Conservation (phyloP, 2,329 filamentous ascomycete genomes). For the Phyllosticta capitalensis region DNA sequence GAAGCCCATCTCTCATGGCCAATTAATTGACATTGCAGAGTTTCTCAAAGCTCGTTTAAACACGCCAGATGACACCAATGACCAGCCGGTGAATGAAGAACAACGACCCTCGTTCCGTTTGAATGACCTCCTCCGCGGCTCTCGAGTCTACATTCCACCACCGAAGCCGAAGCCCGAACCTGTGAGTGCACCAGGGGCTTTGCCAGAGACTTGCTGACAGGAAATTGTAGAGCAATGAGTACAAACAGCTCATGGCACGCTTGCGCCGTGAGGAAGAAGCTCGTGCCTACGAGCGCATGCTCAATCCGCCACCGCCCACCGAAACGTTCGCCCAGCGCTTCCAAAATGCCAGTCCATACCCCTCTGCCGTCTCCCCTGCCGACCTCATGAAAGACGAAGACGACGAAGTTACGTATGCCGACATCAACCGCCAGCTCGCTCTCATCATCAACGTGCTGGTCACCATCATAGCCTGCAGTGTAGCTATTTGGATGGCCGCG, state of each 20-base stretch:
- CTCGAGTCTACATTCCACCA: constrained; percentile 67
- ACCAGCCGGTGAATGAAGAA: constrained; percentile 17
- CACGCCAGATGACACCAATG: neutral
- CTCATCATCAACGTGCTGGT: constrained; percentile 85
- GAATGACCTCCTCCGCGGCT: constrained; percentile 61
- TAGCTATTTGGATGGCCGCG: constrained; percentile 68
- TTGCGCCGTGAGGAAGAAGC: constrained; percentile 77
- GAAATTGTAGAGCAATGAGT: constrained; percentile 58
- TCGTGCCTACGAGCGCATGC: constrained; percentile 72
- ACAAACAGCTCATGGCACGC: constrained; percentile 76
- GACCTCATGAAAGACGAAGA: constrained; percentile 31
- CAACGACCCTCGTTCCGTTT: constrained; percentile 30
- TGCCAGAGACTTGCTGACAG: neutral
- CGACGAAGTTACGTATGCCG: constrained; percentile 59
- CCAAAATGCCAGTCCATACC: constrained; percentile 33
- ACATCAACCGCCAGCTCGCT: constrained; percentile 71
- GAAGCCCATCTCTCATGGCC: constrained; percentile 61
- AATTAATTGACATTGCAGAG: constrained; percentile 56
- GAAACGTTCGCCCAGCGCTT: constrained; percentile 54
- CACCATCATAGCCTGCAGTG: constrained; percentile 70
- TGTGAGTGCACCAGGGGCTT: constrained; percentile 38
- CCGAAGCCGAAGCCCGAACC: constrained; percentile 63
- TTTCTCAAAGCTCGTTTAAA: constrained; percentile 32
- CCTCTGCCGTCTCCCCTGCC: constrained; percentile 32
- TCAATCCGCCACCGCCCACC: constrained; percentile 47